phyloP scores from a whole-genome alignment of 2,329 filamentous ascomycete species.

The Pestalotiopsis sp. region DNA sequence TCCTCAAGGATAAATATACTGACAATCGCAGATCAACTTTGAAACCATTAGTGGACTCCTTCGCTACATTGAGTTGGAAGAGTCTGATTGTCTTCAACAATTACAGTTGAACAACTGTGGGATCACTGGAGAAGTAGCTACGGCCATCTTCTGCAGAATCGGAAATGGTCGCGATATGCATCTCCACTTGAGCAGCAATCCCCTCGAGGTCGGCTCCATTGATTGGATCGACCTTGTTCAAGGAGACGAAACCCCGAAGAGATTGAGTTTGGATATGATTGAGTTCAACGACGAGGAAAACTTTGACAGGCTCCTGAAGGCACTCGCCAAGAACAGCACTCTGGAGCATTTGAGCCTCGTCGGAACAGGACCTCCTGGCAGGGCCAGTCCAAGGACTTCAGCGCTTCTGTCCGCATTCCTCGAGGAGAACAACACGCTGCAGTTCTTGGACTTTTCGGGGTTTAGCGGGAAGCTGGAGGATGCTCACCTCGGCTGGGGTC shows the following conservation, averaged over 20 bases:
- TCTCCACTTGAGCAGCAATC: slow-evolving; percentile 54
- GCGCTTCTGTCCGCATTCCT: slow-evolving; percentile 53
- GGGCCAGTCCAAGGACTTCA: slow-evolving; percentile 49
- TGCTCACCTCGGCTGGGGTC: slow-evolving; percentile 55
- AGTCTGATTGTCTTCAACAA: slow-evolving; percentile 43
- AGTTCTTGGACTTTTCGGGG: slow-evolving; percentile 59
- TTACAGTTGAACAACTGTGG: slow-evolving; percentile 55
- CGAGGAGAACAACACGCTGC: slow-evolving; percentile 50
- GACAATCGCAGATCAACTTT: slow-evolving; percentile 45
- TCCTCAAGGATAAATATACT: background rate
- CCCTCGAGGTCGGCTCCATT: slow-evolving; percentile 54
- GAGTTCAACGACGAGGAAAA: slow-evolving; percentile 55
- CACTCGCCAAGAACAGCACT: slow-evolving; percentile 51
- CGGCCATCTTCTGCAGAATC: slow-evolving; percentile 53
- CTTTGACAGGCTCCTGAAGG: slow-evolving; percentile 53
- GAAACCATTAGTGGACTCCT: slow-evolving; percentile 50
- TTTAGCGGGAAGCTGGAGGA: slow-evolving; percentile 61
- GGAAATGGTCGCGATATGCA: slow-evolving; percentile 50
- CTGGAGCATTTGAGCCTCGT: slow-evolving; percentile 57
- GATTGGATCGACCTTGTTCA: slow-evolving; percentile 51
- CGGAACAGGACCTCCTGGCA: slow-evolving; percentile 53
- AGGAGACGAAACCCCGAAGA: slow-evolving; percentile 49
- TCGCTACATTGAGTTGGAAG: slow-evolving; percentile 44
- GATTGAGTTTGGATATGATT: slow-evolving; percentile 59
- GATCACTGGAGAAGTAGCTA: slow-evolving; percentile 52